Base-by-base conservation (phyloP, 208 protist species). In the Trichomonas tenax region DNA sequence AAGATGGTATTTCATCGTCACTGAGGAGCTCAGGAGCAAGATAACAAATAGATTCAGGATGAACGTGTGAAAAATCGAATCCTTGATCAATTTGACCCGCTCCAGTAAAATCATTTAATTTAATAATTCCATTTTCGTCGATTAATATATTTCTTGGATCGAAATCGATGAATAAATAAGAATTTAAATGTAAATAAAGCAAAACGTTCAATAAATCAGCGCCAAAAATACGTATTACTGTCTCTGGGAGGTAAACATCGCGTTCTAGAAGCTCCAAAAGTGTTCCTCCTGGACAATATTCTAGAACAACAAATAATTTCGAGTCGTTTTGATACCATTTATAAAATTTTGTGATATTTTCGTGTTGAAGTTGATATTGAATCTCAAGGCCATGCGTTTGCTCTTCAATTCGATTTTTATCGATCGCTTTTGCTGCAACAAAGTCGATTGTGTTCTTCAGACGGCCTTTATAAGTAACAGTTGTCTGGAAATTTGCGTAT, bases 201-300 rank as follows among this genome's bases (percentile, higher is more conserved):
- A 93, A 38, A 38, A 21, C 86, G 31, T 26, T 51, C 34, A 93
- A 58, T 48, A 93, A 15, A 58, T 93, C 86, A 93, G 40, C 34
- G 31, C 15, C 14, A 36, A 93, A 93, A 31, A 93, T 93, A 17
- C 86, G 40, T 41, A 93, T 38, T 41, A 93, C 31, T 34, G 86
- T 48, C 17, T 93, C 86, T 93, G 86, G 86, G 38, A 93, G 86
- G 15, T 44, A 93, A 51, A 51, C 86, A 51, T 93, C 86, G 8
- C 86, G 6, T 38, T 93, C 86, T 17, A 93, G 31, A 34, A 93
- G 44, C 17, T 93, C 86, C 38, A 51, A 51, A 51, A 93, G 86
- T 36, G 40, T 93, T 51, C 86, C 86, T 34, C 86, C 86, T 38
- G 86, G 86, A 51, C 86, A 93, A 93, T 93, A 93, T 93, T 93